Conservation (phyloP, 169 alveolate genomes). For the Eimeria zaria region DNA sequence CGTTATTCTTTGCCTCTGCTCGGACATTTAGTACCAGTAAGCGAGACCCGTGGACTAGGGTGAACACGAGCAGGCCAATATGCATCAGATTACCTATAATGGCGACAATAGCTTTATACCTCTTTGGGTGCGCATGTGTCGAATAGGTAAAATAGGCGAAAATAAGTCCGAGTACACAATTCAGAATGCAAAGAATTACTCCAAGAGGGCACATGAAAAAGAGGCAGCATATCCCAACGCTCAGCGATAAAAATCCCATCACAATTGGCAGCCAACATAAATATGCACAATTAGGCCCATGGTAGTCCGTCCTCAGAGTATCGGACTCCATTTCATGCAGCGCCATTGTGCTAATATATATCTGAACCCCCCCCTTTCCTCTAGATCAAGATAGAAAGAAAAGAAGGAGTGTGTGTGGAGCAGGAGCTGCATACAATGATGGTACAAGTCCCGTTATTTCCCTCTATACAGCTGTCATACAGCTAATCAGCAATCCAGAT, state of each 20-base stretch:
- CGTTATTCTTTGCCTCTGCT: conserved; percentile 8
- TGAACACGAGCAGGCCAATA: neutral
- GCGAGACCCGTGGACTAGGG: neutral
- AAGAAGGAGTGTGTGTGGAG: neutral
- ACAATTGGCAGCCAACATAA: conserved; percentile 19
- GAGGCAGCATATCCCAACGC: conserved; percentile 43
- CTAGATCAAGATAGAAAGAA: too few species aligned
- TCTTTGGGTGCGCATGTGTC: conserved; percentile 26
- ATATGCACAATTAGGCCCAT: conserved; percentile 4
- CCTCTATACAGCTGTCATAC: neutral
- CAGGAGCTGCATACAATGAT: neutral
- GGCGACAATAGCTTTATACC: conserved; percentile 20
- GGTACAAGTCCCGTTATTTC: neutral
- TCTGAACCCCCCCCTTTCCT: neutral
- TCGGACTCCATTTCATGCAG: neutral
- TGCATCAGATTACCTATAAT: conserved; percentile 1
- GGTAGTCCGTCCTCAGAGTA: neutral
- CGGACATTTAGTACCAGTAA: neutral
- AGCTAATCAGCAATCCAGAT: neutral
- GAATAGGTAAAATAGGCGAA: neutral
- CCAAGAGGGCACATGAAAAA: conserved; percentile 3
- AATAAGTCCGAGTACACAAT: neutral
- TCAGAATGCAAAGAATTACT: neutral
- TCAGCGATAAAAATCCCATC: conserved; percentile 21
- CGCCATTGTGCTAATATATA: neutral